phyloP scores from a whole-genome alignment of 768 basidiomycete species.

The Phaffia australis region DNA sequence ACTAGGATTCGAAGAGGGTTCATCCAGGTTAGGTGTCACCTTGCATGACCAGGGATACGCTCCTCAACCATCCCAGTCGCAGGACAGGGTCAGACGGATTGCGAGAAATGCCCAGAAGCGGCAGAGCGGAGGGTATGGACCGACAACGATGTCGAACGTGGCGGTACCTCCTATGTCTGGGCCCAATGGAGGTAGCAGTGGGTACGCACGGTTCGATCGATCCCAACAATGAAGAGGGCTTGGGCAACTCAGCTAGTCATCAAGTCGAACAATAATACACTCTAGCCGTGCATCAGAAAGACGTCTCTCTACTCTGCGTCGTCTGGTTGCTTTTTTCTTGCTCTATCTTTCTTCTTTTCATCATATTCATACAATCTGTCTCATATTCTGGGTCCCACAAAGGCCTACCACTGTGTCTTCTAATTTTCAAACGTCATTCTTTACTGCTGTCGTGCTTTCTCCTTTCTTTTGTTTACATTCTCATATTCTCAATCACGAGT shows the following conservation, averaged over 20 bases:
- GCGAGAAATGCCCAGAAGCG: constrained; percentile 45
- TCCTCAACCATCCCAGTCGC: constrained; percentile 48
- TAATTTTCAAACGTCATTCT: background rate
- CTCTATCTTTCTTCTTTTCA: constrained; percentile 8
- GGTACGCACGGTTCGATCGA: constrained; percentile 20
- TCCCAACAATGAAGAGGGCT: constrained; percentile 10
- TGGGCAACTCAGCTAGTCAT: constrained; percentile 2
- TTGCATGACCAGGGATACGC: constrained; percentile 70
- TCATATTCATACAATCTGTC: constrained; percentile 5
- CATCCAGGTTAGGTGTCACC: constrained; percentile 53
- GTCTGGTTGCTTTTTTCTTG: constrained; percentile 6
- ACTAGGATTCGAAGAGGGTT: background rate
- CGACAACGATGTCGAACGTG: constrained; percentile 6
- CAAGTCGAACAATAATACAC: constrained; percentile 1
- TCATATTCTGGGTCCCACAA: constrained; percentile 1
- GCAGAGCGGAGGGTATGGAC: constrained; percentile 17
- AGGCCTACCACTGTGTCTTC: background rate
- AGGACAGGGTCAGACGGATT: constrained; percentile 54
- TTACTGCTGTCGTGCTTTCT: background rate
- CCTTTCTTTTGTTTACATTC: background rate
- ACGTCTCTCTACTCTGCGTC: background rate
- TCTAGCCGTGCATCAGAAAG: background rate
- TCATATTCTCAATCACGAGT: background rate
- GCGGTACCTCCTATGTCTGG: constrained; percentile 6
- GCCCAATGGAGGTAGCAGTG: constrained; percentile 3